Conservation (phyloP, 345 rosid genomes). For the Acer campestre region DNA sequence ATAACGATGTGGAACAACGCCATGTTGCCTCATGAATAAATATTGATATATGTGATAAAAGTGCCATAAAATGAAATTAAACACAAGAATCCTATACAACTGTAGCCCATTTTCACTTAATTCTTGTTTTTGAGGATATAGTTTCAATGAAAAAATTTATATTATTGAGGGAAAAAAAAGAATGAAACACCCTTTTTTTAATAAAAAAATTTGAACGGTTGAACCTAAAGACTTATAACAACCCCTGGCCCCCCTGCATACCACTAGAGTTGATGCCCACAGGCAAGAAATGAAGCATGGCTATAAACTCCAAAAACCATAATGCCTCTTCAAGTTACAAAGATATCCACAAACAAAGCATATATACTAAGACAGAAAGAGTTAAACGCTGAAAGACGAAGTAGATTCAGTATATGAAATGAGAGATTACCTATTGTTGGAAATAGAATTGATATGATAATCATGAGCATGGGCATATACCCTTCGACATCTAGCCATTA, state of each 20-base stretch:
- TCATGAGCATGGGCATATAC: conserved; percentile 99
- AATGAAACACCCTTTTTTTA: no score
- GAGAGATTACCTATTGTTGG: conserved; percentile 76
- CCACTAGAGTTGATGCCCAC: no score
- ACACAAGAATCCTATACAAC: no score
- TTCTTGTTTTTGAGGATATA: no score
- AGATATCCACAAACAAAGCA: background rate
- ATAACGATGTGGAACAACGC: background rate
- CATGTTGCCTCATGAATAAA: background rate
- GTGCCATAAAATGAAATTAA: no score
- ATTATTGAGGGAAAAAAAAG: no score
- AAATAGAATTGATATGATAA: conserved; percentile 97
- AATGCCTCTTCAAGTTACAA: background rate
- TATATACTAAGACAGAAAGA: background rate
- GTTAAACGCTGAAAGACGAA: background rate
- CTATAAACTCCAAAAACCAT: no score
- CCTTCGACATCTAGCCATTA: conserved; percentile 92
- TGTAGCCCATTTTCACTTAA: no score
- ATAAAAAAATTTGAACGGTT: background rate
- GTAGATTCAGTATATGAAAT: conserved; percentile 6
- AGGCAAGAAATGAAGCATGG: no score
- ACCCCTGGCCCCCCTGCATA: background rate
- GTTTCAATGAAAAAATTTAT: no score
- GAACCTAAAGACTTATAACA: background rate
- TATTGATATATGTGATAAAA: no score